phyloP scores from a whole-genome alignment of 2,329 filamentous ascomycete genomes.

The Fusarium domesticum region DNA sequence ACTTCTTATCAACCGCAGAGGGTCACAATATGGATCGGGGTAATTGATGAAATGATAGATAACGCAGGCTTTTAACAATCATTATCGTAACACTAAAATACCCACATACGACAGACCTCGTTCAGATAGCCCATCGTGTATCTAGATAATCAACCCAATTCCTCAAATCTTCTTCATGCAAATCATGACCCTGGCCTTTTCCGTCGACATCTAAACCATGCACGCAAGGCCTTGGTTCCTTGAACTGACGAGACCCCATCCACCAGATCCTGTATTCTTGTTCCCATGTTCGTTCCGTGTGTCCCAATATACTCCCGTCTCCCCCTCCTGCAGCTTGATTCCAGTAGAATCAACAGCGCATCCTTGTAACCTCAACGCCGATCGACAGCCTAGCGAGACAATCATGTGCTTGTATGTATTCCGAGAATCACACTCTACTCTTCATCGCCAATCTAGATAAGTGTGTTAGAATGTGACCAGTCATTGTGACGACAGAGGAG shows the following conservation, averaged over 20 bases:
- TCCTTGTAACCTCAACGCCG: conserved; percentile 16
- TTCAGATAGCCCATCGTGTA: neutral
- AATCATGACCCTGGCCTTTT: neutral
- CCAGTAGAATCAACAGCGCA: conserved; percentile 11
- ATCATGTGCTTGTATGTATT: conserved; percentile 14
- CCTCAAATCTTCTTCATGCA: neutral
- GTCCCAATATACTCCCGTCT: conserved; percentile 2
- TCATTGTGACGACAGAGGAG: neutral
- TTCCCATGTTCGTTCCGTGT: neutral
- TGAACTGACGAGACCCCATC: too few relatives aligned
- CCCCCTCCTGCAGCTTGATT: conserved; percentile 7
- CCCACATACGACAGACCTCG: neutral
- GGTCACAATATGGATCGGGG: too few relatives aligned
- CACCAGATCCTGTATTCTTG: too few relatives aligned
- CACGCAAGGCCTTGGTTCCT: too few relatives aligned
- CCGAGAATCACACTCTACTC: conserved; percentile 29
- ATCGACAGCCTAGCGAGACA: conserved; percentile 13
- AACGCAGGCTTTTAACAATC: neutral
- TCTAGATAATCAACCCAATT: neutral
- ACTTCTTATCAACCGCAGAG: too few relatives aligned
- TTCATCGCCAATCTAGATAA: conserved; percentile 39
- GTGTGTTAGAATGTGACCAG: conserved; percentile 8
- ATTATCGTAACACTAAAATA: neutral
- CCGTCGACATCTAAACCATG: neutral
- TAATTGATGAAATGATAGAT: neutral